Evolutionary conservation across 163 green algal genomes (phyloP).

Genomic region (Volvox carteri): DNA sequence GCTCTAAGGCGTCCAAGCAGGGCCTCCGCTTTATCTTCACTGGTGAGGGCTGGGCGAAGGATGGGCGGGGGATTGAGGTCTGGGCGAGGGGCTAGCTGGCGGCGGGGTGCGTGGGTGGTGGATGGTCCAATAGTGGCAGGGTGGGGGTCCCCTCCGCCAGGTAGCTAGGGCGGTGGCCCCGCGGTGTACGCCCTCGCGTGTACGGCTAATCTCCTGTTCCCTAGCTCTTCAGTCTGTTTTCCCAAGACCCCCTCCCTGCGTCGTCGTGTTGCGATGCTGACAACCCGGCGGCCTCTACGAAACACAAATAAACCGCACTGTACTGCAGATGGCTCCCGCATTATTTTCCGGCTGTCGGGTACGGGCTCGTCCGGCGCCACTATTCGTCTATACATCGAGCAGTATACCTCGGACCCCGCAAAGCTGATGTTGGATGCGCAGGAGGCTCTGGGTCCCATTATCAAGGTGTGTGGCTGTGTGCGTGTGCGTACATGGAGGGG

Average conservation of each 20-base stretch:
- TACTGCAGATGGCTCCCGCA: slow-evolving; percentile 88
- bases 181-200: too few relatives aligned
- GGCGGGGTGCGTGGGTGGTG: too few relatives aligned
- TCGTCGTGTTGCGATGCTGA: too few relatives aligned
- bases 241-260: too few relatives aligned
- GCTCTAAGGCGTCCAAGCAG: slow-evolving; percentile 94
- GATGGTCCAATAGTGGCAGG: too few relatives aligned
- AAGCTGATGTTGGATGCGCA: slow-evolving; percentile 91
- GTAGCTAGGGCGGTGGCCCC: too few relatives aligned
- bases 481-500: neutral
- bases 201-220: too few relatives aligned
- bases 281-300: too few relatives aligned
- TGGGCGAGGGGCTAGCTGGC: too few relatives aligned
- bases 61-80: neutral
- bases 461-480: slow-evolving; percentile 65
- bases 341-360: slow-evolving; percentile 95
- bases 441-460: slow-evolving; percentile 85
- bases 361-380: slow-evolving; percentile 84
- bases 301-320: too few relatives aligned
- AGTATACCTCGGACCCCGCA: slow-evolving; percentile 90
- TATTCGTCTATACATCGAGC: slow-evolving; percentile 98
- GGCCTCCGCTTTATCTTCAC: slow-evolving; percentile 97
- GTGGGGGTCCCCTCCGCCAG: too few relatives aligned
- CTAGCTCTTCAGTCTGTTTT: too few relatives aligned
- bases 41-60: slow-evolving; percentile 37